phyloP scores from a whole-genome alignment of 2,329 filamentous ascomycete species.

The Ramularia collo-cygni region DNA sequence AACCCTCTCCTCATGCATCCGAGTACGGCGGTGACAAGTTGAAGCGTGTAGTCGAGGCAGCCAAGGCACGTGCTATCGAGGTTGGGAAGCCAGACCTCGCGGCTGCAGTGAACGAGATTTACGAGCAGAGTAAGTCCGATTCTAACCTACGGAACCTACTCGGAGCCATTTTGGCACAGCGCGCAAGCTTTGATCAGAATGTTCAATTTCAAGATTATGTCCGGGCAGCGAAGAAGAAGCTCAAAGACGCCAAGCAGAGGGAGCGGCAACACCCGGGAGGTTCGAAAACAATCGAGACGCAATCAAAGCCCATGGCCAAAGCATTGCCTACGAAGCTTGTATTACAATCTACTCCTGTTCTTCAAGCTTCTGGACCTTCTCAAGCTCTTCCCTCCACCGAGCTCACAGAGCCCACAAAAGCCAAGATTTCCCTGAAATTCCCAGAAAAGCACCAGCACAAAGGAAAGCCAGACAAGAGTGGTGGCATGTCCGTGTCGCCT shows the following conservation, averaged over 20 bases:
- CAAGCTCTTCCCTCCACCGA: conserved; percentile 25
- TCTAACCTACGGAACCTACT: conserved; percentile 34
- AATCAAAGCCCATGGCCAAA: conserved; percentile 20
- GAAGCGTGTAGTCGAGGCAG: conserved; percentile 34
- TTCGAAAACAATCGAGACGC: conserved; percentile 22
- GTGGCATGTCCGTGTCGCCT: conserved; percentile 22
- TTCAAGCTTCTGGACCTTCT: conserved; percentile 4
- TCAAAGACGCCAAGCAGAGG: conserved; percentile 25
- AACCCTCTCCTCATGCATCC: conserved; percentile 7
- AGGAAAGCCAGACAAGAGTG: conserved; percentile 13
- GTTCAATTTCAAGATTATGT: conserved; percentile 38
- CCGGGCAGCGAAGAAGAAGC: conserved; percentile 36
- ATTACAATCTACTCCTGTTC: conserved; percentile 9
- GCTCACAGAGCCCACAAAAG: conserved; percentile 18
- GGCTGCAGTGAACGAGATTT: conserved; percentile 38
- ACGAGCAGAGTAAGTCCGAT: conserved; percentile 35
- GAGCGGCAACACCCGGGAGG: conserved; percentile 31
- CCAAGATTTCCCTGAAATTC: conserved; percentile 27
- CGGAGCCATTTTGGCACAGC: conserved; percentile 37
- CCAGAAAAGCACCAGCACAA: conserved; percentile 23
- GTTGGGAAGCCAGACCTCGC: conserved; percentile 33
- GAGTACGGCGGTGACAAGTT: conserved; percentile 22
- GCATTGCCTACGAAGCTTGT: conserved; percentile 18
- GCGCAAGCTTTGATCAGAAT: conserved; percentile 34
- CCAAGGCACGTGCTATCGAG: conserved; percentile 35